Conservation (phyloP, 441 rosid genomes). For the Corymbia calophylla region DNA sequence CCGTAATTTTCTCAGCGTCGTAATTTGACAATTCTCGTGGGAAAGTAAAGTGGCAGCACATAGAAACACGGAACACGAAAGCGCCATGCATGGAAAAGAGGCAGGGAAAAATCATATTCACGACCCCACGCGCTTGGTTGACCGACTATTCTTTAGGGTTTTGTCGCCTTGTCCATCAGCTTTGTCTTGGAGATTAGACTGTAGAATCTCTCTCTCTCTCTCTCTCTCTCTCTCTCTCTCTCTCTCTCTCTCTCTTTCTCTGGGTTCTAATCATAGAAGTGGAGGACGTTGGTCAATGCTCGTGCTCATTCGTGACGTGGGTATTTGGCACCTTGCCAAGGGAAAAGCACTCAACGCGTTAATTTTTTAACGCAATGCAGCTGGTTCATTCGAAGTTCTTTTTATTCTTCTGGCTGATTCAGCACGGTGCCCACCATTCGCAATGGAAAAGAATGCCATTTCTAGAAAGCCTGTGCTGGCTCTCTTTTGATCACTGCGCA, state of each 20-base stretch:
- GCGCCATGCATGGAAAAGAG: background rate
- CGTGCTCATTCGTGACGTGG: background rate
- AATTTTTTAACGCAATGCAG: background rate
- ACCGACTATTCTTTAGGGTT: background rate
- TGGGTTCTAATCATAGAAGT: background rate
- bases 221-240: background rate
- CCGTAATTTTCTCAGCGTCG: background rate
- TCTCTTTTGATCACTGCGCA: background rate
- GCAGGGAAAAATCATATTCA: background rate
- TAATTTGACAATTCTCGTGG: background rate
- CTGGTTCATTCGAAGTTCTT: background rate
- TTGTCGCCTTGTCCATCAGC: background rate
- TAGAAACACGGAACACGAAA: background rate
- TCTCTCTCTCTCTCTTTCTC: background rate
- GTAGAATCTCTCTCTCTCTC: too few relatives aligned
- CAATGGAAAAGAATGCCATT: background rate
- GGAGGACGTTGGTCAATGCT: background rate
- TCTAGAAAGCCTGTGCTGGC: background rate
- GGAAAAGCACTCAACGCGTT: background rate
- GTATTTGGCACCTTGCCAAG: background rate
- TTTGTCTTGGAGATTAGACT: background rate
- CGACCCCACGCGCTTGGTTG: background rate
- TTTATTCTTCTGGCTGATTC: background rate
- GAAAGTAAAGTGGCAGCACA: background rate
- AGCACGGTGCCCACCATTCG: background rate